Evolutionary conservation across 2,329 filamentous ascomycete genomes (phyloP).

Genomic region (Fusarium scirpi): DNA sequence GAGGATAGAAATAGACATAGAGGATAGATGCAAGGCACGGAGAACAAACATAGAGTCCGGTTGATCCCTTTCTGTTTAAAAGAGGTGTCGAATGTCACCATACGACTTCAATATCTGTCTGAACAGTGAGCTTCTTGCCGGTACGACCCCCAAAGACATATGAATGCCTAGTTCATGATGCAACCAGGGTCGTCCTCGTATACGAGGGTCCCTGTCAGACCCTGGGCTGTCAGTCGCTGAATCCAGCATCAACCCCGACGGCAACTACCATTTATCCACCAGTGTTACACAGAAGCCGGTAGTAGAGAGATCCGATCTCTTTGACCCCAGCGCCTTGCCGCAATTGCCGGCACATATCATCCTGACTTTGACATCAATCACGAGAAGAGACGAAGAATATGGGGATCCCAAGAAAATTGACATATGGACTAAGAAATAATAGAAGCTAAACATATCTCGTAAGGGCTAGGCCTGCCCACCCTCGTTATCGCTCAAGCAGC

Average conservation of each 20-base stretch:
- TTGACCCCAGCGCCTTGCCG: neutral
- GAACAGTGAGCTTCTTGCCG: too few relatives aligned
- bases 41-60: neutral
- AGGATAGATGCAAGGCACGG: accelerated
- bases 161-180: too few relatives aligned
- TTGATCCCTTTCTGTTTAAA: neutral
- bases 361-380: neutral
- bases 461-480: neutral
- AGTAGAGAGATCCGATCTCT: neutral
- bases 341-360: neutral
- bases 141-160: too few relatives aligned
- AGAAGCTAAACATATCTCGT: neutral
- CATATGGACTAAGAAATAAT: neutral
- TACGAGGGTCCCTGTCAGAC: neutral
- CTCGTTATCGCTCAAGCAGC: neutral
- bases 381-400: neutral
- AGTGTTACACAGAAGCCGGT: neutral
- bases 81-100: neutral
- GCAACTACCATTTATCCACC: neutral
- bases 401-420: neutral
- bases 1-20: neutral
- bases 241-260: neutral
- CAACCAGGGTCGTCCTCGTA: neutral
- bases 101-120: too few relatives aligned
- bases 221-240: neutral